phyloP scores from a whole-genome alignment of 208 protist species.

The Trypanosoma rangeli region DNA sequence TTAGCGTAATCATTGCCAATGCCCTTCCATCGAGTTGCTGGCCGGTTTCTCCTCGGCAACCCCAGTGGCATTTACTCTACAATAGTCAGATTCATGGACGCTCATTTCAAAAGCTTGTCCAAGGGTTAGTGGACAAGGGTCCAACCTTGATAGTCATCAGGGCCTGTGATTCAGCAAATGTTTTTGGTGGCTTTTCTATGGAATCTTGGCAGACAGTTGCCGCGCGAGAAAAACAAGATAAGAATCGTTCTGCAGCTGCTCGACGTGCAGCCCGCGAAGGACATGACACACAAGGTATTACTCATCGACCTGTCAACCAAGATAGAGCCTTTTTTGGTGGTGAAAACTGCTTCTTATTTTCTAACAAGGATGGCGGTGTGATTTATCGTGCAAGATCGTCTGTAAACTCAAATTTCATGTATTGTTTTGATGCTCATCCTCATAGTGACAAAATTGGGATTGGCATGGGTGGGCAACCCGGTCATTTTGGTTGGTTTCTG shows the following conservation, averaged over 20 bases:
- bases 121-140: slow-evolving; percentile 39
- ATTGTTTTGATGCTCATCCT: slow-evolving; percentile 67
- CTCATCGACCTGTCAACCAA: slow-evolving; percentile 36
- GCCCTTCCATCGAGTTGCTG: slow-evolving; percentile 36
- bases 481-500: slow-evolving; percentile 70
- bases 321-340: slow-evolving; percentile 64
- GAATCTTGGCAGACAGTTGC: slow-evolving; percentile 58
- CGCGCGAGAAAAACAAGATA: slow-evolving; percentile 46
- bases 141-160: slow-evolving; percentile 58
- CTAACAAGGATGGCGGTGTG: slow-evolving; percentile 4
- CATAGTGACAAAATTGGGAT: slow-evolving; percentile 51
- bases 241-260: slow-evolving; percentile 42
- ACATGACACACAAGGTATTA: slow-evolving; percentile 20
- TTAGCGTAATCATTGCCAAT: slow-evolving; percentile 28
- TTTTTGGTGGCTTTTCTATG: slow-evolving; percentile 66
- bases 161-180: slow-evolving; percentile 25
- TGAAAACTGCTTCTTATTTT: slow-evolving; percentile 66
- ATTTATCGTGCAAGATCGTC: slow-evolving; percentile 38
- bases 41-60: slow-evolving; percentile 4
- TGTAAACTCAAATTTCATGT: slow-evolving; percentile 79
- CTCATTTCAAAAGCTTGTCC: slow-evolving; percentile 62
- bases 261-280: slow-evolving; percentile 46
- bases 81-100: slow-evolving; percentile 58
- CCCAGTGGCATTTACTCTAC: slow-evolving; percentile 65
- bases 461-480: slow-evolving; percentile 67